Evolutionary conservation across 805 yeast genomes (phyloP), one percentile per base, ranked within the genome.

Genomic region (Zygoascus ofunaensis): DNA sequence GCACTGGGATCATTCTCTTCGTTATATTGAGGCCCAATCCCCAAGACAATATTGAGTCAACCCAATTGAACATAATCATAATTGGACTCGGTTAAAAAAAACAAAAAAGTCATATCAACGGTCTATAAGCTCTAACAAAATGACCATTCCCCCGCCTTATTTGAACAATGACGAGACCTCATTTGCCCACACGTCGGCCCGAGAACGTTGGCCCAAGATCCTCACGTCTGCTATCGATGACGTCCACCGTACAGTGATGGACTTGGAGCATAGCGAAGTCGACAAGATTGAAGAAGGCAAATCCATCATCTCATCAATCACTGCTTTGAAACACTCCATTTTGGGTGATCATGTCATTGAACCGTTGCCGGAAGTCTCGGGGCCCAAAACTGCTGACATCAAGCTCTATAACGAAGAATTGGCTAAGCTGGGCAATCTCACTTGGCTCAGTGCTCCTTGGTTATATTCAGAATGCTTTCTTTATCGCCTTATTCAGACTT

Each of bases 401-500:
- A 59, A 61, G 10, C 66, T 75, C 4, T 89, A 77, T 66, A 85
- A 90, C 63, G 72, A 70, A 3, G 71, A 74, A 30, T 64, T 79
- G 54, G 58, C 55, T 20, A 50, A 57, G 21, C 53, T 66, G 7
- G 53, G 43, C 5, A 20, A 18, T 15, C 37, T 44, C 12, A 76
- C 83, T 14, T 92, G 97, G 97, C 65, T 69, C 38, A 71, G 80
- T 5, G 94, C 90, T 1, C 95, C 95, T 17, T 92, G 99, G 99
- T 67, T 92, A 43, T 82, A 72, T 57, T 68, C 82, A 35, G 99
- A 94, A 62, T 82, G 95, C 61, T 80, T 82, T 58, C 60, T 92
- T 47, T 92, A 92, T 65, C 77, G 95, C 47, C 61, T 48, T 37
- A 45, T 64, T 22, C 60, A 58, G 46, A 47, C 51, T 24, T 51